phyloP scores from a whole-genome alignment of 2,329 filamentous ascomycete species.

The Ambrosiella cleistominuta region DNA sequence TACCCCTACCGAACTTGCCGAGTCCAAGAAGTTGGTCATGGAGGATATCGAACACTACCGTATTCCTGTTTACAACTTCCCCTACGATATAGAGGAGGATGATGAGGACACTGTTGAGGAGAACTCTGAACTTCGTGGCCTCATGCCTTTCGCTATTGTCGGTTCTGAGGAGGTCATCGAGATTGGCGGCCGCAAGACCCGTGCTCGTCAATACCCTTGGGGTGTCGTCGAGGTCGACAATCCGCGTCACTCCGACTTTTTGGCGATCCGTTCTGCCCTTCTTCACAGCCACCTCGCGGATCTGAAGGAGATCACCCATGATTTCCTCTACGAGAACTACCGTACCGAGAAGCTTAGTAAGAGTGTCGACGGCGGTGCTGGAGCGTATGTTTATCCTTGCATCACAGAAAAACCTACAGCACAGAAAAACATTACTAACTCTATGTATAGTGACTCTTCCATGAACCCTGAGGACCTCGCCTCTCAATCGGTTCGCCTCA shows the following conservation, averaged over 20 bases:
- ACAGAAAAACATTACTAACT: conserved; percentile 1
- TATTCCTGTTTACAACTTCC: conserved; percentile 99
- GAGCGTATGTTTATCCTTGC: conserved; percentile 48
- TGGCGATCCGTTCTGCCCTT: conserved; percentile 89
- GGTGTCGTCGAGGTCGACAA: conserved; percentile 98
- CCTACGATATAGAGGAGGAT: conserved; percentile 98
- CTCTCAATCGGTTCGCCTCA: conserved; percentile 91
- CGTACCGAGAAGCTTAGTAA: conserved; percentile 99
- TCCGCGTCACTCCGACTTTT: conserved; percentile 94
- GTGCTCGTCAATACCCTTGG: conserved; percentile 96
- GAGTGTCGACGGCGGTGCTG: conserved; percentile 83
- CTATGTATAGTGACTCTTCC: conserved; percentile 48
- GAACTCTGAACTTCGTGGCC: conserved; percentile 87
- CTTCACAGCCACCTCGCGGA: conserved; percentile 96
- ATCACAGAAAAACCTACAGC: too few species aligned
- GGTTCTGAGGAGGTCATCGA: conserved; percentile 92
- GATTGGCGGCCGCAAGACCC: conserved; percentile 78
- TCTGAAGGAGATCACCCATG: conserved; percentile 98
- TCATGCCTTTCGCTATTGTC: conserved; percentile 99
- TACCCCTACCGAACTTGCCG: conserved; percentile 86
- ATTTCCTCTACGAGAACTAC: conserved; percentile 99
- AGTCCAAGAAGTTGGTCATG: conserved; percentile 99
- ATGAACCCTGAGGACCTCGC: conserved; percentile 98
- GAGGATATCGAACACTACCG: conserved; percentile 99
- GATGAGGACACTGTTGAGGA: conserved; percentile 99